These are phyloP conservation scores for Haematococcus sp. DNA, from an alignment of 139 green algal species.

Conservation along the genomic window DNA sequence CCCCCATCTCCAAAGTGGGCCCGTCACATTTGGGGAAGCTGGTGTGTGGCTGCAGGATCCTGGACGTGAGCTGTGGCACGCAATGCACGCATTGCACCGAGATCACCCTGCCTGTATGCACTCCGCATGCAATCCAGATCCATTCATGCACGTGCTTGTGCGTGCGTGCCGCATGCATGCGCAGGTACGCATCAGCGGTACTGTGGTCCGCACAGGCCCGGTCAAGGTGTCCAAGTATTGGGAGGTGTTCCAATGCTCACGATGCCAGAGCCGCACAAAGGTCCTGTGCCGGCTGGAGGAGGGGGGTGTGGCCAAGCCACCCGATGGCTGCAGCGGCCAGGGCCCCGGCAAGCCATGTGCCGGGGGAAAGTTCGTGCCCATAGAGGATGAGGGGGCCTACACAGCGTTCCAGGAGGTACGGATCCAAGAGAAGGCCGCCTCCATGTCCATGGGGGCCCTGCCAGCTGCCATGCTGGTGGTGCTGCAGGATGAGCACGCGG, in stretches of 20 bases:
- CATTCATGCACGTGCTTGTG: not conserved
- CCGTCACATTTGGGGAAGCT: no score
- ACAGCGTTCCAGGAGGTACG: slow-evolving; percentile 29
- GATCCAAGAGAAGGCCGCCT: slow-evolving; percentile 46
- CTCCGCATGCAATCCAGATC: no score
- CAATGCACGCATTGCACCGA: no score
- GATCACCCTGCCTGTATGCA: no score
- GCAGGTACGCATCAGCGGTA: slow-evolving; percentile 73
- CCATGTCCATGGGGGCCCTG: slow-evolving; percentile 52
- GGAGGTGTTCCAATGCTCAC: slow-evolving; percentile 63
- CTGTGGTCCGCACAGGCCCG: slow-evolving; percentile 63
- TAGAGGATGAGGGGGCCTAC: slow-evolving; percentile 24
- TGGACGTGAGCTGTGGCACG: no score
- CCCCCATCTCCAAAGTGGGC: no score
- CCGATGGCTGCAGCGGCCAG: slow-evolving; percentile 21
- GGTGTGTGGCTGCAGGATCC: no score
- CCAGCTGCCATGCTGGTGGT: slow-evolving; percentile 67
- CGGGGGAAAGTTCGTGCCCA: slow-evolving; percentile 54
- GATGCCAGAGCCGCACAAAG: slow-evolving; percentile 50
- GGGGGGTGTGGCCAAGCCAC: slow-evolving; percentile 24
- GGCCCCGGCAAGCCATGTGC: slow-evolving; percentile 39
- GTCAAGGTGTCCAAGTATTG: slow-evolving; percentile 75
- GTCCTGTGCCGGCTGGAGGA: slow-evolving; percentile 28
- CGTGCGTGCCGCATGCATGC: slow-evolving; percentile 49
- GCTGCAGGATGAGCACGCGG: slow-evolving; percentile 83